Percentiles rank a stretch among this genome's conserved stretches.
phyloP scores from a whole-genome alignment of 768 basidiomycete genomes.

The Phylloporus sp. region DNA sequence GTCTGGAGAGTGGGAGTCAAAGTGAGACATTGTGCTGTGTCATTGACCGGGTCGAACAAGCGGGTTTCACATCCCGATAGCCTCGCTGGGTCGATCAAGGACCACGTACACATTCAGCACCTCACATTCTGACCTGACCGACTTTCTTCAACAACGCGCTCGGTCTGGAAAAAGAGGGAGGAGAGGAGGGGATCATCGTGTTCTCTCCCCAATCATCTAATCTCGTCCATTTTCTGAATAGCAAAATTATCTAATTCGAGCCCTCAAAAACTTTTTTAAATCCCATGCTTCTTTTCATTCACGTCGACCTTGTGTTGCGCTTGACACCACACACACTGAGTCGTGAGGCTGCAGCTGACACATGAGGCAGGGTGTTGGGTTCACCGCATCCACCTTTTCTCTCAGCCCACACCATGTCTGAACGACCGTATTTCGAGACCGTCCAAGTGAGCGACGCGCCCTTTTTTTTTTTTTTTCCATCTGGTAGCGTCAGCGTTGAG shows the following conservation, averaged over 20 bases:
- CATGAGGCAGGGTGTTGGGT: slow-evolving; percentile 16
- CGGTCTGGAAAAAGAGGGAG: slow-evolving; percentile 5
- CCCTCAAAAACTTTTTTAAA: no score
- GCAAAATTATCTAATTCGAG: slow-evolving; percentile 28
- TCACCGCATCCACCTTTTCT: slow-evolving; percentile 7
- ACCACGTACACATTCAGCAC: not conserved
- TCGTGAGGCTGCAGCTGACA: slow-evolving; percentile 22
- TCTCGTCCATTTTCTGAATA: not conserved
- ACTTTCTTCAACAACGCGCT: not conserved
- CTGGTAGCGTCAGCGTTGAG: not conserved
- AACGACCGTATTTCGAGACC: slow-evolving; percentile 61
- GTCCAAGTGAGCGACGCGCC: slow-evolving; percentile 47
- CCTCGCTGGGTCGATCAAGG: not conserved
- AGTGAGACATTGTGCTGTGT: slow-evolving; percentile 8
- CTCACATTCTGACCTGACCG: not conserved
- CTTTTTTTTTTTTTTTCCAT: not conserved
- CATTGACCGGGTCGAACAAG: slow-evolving; percentile 4
- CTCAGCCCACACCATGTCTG: slow-evolving; percentile 21
- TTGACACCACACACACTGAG: slow-evolving; percentile 19
- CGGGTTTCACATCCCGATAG: not conserved
- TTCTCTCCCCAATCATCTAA: slow-evolving; percentile 15
- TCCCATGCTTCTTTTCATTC: slow-evolving; percentile 16
- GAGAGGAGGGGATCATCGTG: not conserved
- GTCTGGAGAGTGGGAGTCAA: not conserved
- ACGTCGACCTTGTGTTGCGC: slow-evolving; percentile 10